Evolutionary conservation across 176 grass and related monocot genomes (phyloP).

Genomic region (Aegilops sharonensis): DNA sequence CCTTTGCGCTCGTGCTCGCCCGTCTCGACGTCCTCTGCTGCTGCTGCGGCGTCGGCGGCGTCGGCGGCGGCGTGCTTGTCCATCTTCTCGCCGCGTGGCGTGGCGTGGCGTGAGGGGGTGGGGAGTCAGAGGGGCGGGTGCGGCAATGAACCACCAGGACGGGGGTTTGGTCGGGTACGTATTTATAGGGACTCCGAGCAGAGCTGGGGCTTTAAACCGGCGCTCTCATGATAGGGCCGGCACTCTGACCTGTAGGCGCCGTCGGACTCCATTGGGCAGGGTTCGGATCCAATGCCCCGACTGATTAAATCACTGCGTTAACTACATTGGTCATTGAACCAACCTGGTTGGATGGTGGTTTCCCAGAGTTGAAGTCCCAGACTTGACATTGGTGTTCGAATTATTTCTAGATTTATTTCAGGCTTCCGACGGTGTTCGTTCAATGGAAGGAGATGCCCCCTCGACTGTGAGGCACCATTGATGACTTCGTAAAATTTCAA

Average conservation of each 20-base stretch:
- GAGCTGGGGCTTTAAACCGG: neutral
- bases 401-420: too few species aligned
- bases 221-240: neutral
- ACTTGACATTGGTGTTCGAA: too few species aligned
- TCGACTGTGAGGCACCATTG: too few species aligned
- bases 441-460: too few species aligned
- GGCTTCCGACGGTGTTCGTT: too few species aligned
- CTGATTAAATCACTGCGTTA: neutral
- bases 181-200: conserved; percentile 34
- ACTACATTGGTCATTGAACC: neutral
- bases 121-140: neutral
- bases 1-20: conserved; percentile 67
- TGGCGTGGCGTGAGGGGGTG: conserved; percentile 29
- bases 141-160: conserved; percentile 12
- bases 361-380: too few species aligned
- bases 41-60: neutral
- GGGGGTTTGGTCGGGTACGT: conserved; percentile 32
- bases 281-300: neutral
- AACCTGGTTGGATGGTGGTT: too few species aligned
- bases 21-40: conserved; percentile 42
- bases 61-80: conserved; percentile 33
- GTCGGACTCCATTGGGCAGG: neutral
- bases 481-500: too few species aligned
- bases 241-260: conserved; percentile 2
- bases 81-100: conserved; percentile 24